Conservation (phyloP, 2,329 filamentous ascomycete genomes). For the Graphiopsis chlorocephala region DNA sequence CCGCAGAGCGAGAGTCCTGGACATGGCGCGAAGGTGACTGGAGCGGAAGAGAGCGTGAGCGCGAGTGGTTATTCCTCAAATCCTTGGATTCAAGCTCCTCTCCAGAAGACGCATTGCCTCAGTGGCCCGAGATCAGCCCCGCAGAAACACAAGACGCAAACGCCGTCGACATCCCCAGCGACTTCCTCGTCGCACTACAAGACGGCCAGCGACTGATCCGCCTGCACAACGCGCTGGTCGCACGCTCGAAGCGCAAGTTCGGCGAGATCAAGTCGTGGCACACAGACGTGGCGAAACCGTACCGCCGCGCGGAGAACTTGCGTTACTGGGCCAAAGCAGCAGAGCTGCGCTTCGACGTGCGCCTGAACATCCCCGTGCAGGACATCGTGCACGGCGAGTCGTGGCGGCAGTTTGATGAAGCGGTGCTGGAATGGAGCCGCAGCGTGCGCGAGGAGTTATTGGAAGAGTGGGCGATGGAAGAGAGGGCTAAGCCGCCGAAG, state of each 20-base stretch:
- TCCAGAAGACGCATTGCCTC: constrained; percentile 56
- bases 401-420: constrained; percentile 80
- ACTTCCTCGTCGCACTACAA: constrained; percentile 71
- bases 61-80: constrained; percentile 76
- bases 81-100: constrained; percentile 64
- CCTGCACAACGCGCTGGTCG: constrained; percentile 85
- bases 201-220: constrained; percentile 79
- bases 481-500: constrained; percentile 28
- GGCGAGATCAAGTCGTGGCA: constrained; percentile 87
- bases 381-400: constrained; percentile 77
- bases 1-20: constrained; percentile 68
- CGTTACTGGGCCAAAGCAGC: constrained; percentile 96
- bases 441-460: constrained; percentile 80
- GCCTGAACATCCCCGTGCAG: constrained; percentile 79
- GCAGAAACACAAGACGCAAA: constrained; percentile 9
- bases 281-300: constrained; percentile 90
- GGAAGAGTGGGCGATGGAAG: constrained; percentile 59
- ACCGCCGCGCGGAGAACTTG: constrained; percentile 88
- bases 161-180: constrained; percentile 40
- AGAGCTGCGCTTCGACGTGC: constrained; percentile 87
- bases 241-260: constrained; percentile 80
- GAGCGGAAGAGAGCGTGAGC: constrained; percentile 68
- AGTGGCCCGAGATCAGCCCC: constrained; percentile 55
- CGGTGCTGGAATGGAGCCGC: constrained; percentile 78
- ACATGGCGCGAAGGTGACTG: constrained; percentile 76